Evolutionary conservation across 495 filamentous ascomycete genomes (phyloP).

Genomic region (Antarctomyces pellizariae): DNA sequence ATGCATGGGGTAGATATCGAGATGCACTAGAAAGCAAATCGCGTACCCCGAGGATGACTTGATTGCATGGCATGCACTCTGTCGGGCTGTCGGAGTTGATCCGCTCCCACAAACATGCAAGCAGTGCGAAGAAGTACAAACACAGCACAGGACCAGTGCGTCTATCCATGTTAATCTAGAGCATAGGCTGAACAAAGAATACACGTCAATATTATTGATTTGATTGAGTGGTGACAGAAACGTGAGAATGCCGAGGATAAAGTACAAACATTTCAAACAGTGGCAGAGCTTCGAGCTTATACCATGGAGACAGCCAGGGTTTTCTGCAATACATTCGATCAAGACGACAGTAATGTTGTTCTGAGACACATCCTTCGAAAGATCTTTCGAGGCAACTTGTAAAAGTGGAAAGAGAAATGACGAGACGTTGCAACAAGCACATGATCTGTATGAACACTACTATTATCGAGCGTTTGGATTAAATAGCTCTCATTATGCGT

Average conservation of each 20-base stretch:
- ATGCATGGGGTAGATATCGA: constrained; percentile 9
- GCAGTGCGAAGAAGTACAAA: constrained; percentile 8
- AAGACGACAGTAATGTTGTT: constrained; percentile 7
- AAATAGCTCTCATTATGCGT: too few species aligned
- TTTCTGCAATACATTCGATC: constrained; percentile 8
- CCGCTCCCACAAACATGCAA: constrained; percentile 7
- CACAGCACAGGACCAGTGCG: constrained; percentile 3
- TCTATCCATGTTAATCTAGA: constrained; percentile 4
- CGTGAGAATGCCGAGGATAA: constrained; percentile 7
- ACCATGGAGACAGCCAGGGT: constrained; percentile 8
- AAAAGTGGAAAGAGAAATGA: too few species aligned
- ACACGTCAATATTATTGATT: constrained; percentile 9
- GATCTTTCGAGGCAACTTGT: constrained; percentile 7
- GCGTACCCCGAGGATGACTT: constrained; percentile 7
- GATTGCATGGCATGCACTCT: constrained; percentile 9
- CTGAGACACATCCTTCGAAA: constrained; percentile 7
- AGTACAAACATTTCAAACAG: constrained; percentile 7
- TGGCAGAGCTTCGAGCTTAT: constrained; percentile 10
- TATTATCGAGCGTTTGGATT: too few species aligned
- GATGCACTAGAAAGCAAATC: constrained; percentile 8
- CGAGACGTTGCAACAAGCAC: too few species aligned
- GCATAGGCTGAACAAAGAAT: constrained; percentile 8
- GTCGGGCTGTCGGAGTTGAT: constrained; percentile 7
- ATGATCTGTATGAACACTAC: too few species aligned
- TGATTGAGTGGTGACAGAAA: constrained; percentile 10